Evolutionary conservation across 1,284 basidiomycete species (phyloP), one percentile per base, ranked within the genome.

Genomic region (Chalciporus sp.): DNA sequence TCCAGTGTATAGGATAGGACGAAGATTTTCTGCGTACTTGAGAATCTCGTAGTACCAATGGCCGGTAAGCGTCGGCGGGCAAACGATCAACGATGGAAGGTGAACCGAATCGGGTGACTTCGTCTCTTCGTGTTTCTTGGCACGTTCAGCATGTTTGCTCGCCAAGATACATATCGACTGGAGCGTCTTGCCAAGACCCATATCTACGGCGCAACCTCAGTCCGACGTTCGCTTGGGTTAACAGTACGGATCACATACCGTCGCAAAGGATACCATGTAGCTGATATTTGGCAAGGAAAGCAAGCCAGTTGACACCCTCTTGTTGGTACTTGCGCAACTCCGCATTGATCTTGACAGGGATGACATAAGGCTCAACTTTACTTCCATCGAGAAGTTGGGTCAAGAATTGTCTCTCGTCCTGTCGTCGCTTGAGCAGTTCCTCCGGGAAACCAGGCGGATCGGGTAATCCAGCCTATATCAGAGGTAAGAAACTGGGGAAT

Each of bases 21-120:
- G 82, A 42, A 99, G 80, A 61, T 90, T 92, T 51, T 91, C 89
- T 5, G 90, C 83, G 66, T 99, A 99, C 68, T 97, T 98, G 56
- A 88, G 80, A 56, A 99, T 91, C 74, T 99, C 97, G 72, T 98
- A 96, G 70, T 93, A 94, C 97, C 97, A 99, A 68, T 99, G 97
- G 7, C 97, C 96, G 0, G 93, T 92, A 57, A 99, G 84, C 1
- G 97, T 99, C 2, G 97, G 95, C 0, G 97, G 97, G 67, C 97
- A 99, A 52, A 99, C 78, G 59, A 99, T 95, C 42, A 99, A 81
- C 5, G 95, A 98, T 1, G 97, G 95, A 29, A 99, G 77, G 67
- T 93, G 95, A 23, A 91, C 83, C 11, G 89, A 76, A 67, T 97
- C 94, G 0, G 90, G 83, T 0, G 88, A 85, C 42, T 83, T 73